Evolutionary conservation across 164 flowering plant species (phyloP).

Genomic region (Vitis amurensis): DNA sequence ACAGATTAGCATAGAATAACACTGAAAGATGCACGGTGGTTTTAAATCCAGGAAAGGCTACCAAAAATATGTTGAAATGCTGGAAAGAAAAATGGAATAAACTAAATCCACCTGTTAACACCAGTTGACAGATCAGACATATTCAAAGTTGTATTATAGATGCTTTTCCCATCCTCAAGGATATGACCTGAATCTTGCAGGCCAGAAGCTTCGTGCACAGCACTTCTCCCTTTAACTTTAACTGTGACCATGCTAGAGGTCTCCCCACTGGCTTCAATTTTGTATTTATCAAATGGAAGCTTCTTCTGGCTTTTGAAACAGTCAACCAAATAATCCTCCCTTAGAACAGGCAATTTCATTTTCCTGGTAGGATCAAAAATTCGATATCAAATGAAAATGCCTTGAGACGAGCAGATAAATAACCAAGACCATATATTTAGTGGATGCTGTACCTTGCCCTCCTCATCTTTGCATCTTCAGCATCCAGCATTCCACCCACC

Average conservation of each 20-base stretch:
- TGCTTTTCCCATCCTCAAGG: constrained; percentile 82
- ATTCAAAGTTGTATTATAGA: constrained; percentile 87
- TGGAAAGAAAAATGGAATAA: not conserved
- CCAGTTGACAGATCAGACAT: constrained; percentile 95
- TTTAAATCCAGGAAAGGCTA: not conserved
- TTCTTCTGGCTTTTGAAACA: constrained; percentile 69
- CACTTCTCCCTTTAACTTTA: constrained; percentile 89
- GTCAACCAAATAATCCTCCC: constrained; percentile 83
- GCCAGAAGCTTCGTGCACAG: constrained; percentile 94
- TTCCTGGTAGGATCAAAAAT: constrained; percentile 49
- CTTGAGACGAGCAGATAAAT: not conserved
- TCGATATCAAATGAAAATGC: constrained; percentile 1
- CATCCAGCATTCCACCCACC: constrained; percentile 50
- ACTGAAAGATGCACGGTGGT: too few species aligned
- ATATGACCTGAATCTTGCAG: constrained; percentile 92
- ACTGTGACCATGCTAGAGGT: constrained; percentile 61
- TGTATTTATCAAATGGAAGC: constrained; percentile 76
- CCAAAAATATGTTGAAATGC: too few species aligned
- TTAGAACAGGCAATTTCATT: constrained; percentile 82
- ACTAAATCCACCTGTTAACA: constrained; percentile 68
- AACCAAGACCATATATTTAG: constrained; percentile 6
- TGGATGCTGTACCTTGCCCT: constrained; percentile 70
- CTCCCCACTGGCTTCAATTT: constrained; percentile 58
- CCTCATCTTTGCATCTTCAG: constrained; percentile 55
- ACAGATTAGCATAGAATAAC: too few species aligned